These are phyloP conservation scores for Aspergillus aculeatinus DNA, from an alignment of 2,329 filamentous ascomycete genomes.

Conservation along the genomic window DNA sequence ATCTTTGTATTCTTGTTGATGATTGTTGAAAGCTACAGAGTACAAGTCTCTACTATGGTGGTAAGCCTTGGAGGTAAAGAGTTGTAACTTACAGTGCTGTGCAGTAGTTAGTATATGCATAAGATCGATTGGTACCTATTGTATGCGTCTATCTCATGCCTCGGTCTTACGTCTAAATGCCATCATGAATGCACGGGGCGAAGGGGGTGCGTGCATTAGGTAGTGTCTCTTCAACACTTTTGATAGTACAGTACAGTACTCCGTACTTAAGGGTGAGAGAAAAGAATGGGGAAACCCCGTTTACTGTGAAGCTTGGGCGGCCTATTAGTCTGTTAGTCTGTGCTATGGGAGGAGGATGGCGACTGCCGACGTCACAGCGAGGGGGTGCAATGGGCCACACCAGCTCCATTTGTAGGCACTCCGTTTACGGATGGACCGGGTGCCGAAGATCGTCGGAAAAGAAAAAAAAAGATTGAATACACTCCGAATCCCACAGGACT, in stretches of 20 bases:
- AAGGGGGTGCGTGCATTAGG: too few species aligned
- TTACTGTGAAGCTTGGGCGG: background rate
- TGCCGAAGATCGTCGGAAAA: conserved; percentile 14
- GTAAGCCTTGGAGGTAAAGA: too few species aligned
- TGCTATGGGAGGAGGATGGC: conserved; percentile 3
- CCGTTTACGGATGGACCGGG: conserved; percentile 16
- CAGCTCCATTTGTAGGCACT: conserved; percentile 5
- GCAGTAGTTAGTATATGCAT: background rate
- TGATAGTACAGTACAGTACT: too few species aligned
- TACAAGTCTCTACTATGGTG: too few species aligned
- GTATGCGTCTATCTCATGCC: background rate
- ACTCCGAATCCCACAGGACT: background rate
- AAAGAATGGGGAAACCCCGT: background rate
- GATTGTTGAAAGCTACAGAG: too few species aligned
- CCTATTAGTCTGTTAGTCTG: background rate
- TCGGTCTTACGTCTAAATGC: background rate
- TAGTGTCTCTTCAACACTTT: background rate
- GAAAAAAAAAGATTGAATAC: background rate
- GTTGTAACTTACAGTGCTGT: too few species aligned
- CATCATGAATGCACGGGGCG: background rate
- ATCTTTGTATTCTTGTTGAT: too few species aligned
- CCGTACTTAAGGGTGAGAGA: background rate
- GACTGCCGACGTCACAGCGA: conserved; percentile 32
- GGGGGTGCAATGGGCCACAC: conserved; percentile 3
- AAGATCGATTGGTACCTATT: background rate